A percentile compares a stretch with the other conserved stretches of the same genome.
Conservation (phyloP, 1,284 basidiomycete species). For the Ceratobasidium sp. region DNA sequence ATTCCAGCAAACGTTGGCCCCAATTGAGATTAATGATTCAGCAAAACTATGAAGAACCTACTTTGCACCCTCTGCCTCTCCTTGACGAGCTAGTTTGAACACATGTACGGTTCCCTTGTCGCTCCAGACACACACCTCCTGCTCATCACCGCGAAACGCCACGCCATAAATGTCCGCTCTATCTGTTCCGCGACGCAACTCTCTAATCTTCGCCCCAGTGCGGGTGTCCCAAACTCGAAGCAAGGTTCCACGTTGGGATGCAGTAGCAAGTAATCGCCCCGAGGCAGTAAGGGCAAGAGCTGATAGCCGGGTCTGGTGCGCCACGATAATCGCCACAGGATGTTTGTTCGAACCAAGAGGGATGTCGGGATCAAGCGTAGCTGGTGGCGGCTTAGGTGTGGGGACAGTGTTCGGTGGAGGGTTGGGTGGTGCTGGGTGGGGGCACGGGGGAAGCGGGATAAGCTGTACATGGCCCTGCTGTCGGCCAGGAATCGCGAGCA, state of each 20-base stretch:
- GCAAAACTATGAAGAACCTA: slow-evolving; percentile 41
- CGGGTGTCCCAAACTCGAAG: slow-evolving; percentile 89
- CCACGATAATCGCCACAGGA: slow-evolving; percentile 85
- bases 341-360: slow-evolving; percentile 70
- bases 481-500: slow-evolving; percentile 89
- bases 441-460: slow-evolving; percentile 85
- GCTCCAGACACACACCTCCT: slow-evolving; percentile 89
- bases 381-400: slow-evolving; percentile 11
- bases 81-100: slow-evolving; percentile 74
- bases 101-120: slow-evolving; percentile 97
- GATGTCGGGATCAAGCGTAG: slow-evolving; percentile 20
- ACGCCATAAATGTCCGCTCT: slow-evolving; percentile 94
- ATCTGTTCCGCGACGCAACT: slow-evolving; percentile 90
- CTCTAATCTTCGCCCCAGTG: slow-evolving; percentile 81
- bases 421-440: slow-evolving; percentile 62
- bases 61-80: slow-evolving; percentile 50
- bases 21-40: too few relatives aligned
- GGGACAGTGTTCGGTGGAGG: slow-evolving; percentile 53
- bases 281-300: slow-evolving; percentile 83
- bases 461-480: slow-evolving; percentile 94
- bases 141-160: slow-evolving; percentile 81
- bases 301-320: slow-evolving; percentile 85
- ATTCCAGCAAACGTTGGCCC: neutral
- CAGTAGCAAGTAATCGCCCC: slow-evolving; percentile 86
- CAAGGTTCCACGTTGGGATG: slow-evolving; percentile 87